Conservation (phyloP, 2,329 filamentous ascomycete genomes). For the Fusarium decemcellulare region DNA sequence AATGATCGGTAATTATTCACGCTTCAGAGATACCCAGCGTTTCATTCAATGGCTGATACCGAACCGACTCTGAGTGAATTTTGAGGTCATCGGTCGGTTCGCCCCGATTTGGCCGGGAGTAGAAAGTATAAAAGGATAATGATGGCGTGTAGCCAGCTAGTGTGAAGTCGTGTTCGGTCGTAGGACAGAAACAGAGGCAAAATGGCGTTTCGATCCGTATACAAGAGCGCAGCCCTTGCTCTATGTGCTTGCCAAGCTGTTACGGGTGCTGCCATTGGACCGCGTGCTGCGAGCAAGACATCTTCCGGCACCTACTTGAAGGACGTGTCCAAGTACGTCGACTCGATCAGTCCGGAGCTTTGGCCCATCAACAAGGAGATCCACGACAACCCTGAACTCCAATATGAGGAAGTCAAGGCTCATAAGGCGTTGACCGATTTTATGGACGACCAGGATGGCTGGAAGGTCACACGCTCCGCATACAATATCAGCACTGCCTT, state of each 20-base stretch:
- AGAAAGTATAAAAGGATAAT: not conserved
- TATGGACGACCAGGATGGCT: constrained; percentile 43
- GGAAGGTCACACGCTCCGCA: not conserved
- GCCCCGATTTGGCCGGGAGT: not conserved
- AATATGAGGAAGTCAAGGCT: constrained; percentile 57
- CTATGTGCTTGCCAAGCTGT: not conserved
- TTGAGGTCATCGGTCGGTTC: too few species aligned
- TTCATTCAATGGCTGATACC: not conserved
- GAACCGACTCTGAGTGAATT: not conserved
- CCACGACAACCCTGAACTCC: constrained; percentile 59
- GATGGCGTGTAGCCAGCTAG: not conserved
- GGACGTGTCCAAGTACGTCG: not conserved
- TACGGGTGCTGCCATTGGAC: not conserved
- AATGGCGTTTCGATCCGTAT: not conserved
- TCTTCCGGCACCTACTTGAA: not conserved
- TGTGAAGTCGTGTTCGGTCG: not conserved
- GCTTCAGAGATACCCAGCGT: not conserved
- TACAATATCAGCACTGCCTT: not conserved
- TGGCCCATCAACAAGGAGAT: constrained; percentile 54
- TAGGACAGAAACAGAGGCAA: not conserved
- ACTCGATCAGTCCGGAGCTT: constrained; percentile 4
- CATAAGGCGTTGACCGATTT: constrained; percentile 56
- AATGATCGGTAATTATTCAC: not conserved
- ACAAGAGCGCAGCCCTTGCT: not conserved
- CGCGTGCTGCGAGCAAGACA: not conserved